Percentiles rank a stretch among this genome's conserved stretches.
Evolutionary conservation across 495 filamentous ascomycete species (phyloP).

Genomic region (Xylaria nigripes): DNA sequence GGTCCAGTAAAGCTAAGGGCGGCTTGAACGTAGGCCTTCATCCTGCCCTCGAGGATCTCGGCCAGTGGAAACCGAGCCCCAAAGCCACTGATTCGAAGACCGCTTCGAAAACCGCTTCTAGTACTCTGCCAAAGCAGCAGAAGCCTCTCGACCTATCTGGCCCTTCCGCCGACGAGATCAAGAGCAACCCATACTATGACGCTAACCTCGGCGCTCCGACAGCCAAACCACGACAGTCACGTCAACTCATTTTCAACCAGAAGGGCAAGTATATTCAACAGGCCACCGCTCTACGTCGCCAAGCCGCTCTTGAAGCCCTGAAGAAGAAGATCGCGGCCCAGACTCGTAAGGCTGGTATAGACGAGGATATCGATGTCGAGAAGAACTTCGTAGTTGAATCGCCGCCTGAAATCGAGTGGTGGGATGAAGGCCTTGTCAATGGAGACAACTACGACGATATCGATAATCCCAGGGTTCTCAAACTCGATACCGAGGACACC

Average conservation of each 20-base stretch:
- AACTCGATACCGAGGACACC: conserved; percentile 67
- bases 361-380: conserved; percentile 83
- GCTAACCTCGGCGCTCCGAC: conserved; percentile 55
- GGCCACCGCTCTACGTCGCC: conserved; percentile 75
- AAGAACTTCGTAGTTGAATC: conserved; percentile 79
- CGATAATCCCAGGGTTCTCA: conserved; percentile 54
- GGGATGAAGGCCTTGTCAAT: conserved; percentile 82
- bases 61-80: conserved; percentile 49
- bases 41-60: conserved; percentile 72
- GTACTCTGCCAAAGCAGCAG: conserved; percentile 14
- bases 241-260: conserved; percentile 82
- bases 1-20: conserved; percentile 52
- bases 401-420: conserved; percentile 92
- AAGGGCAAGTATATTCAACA: conserved; percentile 97
- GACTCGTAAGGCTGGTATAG: conserved; percentile 75
- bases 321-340: conserved; percentile 84
- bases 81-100: conserved; percentile 24
- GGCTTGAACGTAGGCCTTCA: conserved; percentile 87
- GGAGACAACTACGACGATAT: conserved; percentile 65
- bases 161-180: conserved; percentile 50
- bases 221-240: conserved; percentile 55
- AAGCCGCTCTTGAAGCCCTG: conserved; percentile 85
- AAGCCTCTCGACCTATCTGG: conserved; percentile 54
- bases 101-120: conserved; percentile 4
- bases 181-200: conserved; percentile 82